These are phyloP conservation scores for Elymus sibiricus DNA, from an alignment of 176 grass and related monocot species.

Conservation along the genomic window DNA sequence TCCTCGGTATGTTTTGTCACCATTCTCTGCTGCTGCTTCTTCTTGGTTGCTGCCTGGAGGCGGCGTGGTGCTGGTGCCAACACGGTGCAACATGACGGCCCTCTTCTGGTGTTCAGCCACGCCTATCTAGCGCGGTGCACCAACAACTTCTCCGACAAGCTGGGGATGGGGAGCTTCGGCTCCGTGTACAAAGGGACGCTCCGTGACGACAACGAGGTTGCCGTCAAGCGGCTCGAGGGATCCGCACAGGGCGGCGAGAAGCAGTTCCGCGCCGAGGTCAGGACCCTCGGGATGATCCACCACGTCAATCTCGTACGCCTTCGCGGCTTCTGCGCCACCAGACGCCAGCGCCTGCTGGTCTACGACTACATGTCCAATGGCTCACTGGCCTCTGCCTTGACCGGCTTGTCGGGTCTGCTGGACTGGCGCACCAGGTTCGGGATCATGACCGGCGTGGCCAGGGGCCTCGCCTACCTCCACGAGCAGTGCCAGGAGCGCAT, in stretches of 20 bases:
- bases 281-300: slow-evolving; percentile 36
- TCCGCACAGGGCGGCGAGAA: too few relatives aligned
- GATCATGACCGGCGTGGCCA: slow-evolving; percentile 36
- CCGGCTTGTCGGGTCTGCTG: slow-evolving; percentile 10
- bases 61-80: background rate
- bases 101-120: slow-evolving; percentile 21
- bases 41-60: background rate
- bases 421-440: slow-evolving; percentile 29
- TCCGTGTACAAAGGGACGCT: slow-evolving; percentile 40
- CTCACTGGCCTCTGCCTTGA: slow-evolving; percentile 28
- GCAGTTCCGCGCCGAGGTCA: too few relatives aligned
- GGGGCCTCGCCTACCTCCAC: slow-evolving; percentile 45
- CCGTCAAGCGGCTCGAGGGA: slow-evolving; percentile 43
- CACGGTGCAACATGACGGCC: background rate
- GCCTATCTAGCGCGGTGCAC: slow-evolving; percentile 20
- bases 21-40: slow-evolving; percentile 15
- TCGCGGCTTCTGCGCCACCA: slow-evolving; percentile 35
- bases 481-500: slow-evolving; percentile 38
- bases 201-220: background rate
- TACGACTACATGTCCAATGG: slow-evolving; percentile 45
- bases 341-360: slow-evolving; percentile 33
- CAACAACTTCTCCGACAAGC: slow-evolving; percentile 33
- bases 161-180: slow-evolving; percentile 42
- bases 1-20: background rate
- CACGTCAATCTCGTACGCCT: slow-evolving; percentile 39